Percentiles rank a stretch among this genome's conserved stretches.
These are phyloP conservation scores for Talaromyces sp. DNA, from an alignment of 2,329 filamentous ascomycete genomes.

Conservation along the genomic window DNA sequence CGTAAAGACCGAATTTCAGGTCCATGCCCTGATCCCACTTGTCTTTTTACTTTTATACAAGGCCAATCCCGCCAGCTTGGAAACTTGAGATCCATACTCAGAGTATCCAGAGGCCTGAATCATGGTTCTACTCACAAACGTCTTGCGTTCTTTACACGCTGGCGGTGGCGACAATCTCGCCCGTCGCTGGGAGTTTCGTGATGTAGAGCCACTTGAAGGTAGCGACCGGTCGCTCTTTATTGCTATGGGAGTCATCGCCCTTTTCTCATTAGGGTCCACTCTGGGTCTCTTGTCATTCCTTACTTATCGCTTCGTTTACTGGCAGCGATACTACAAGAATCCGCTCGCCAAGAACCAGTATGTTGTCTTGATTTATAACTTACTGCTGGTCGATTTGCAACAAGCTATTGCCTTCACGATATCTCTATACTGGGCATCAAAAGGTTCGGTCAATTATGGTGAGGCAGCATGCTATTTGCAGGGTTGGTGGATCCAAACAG, in stretches of 20 bases:
- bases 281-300: slow-evolving; percentile 44
- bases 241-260: slow-evolving; percentile 49
- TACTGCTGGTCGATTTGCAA: slow-evolving; percentile 54
- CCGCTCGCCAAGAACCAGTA: slow-evolving; percentile 57
- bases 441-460: slow-evolving; percentile 46
- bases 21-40: neutral
- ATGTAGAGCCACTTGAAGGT: slow-evolving; percentile 19
- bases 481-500: slow-evolving; percentile 55
- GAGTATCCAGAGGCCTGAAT: neutral
- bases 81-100: slow-evolving; percentile 4
- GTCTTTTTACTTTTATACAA: slow-evolving; percentile 7
- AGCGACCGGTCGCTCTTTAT: slow-evolving; percentile 48
- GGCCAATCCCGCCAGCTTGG: neutral
- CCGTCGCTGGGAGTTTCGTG: slow-evolving; percentile 23
- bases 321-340: slow-evolving; percentile 51
- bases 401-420: slow-evolving; percentile 51
- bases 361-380: slow-evolving; percentile 55
- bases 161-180: slow-evolving; percentile 11
- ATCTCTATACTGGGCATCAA: slow-evolving; percentile 49
- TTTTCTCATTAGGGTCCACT: slow-evolving; percentile 40
- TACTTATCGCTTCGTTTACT: slow-evolving; percentile 53
- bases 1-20: slow-evolving; percentile 4
- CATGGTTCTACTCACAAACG: slow-evolving; percentile 17
- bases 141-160: slow-evolving; percentile 16
- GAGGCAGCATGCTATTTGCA: slow-evolving; percentile 53